Base-by-base conservation (phyloP, 1,284 basidiomycete species). In the Lignosus rhinocerotis region DNA sequence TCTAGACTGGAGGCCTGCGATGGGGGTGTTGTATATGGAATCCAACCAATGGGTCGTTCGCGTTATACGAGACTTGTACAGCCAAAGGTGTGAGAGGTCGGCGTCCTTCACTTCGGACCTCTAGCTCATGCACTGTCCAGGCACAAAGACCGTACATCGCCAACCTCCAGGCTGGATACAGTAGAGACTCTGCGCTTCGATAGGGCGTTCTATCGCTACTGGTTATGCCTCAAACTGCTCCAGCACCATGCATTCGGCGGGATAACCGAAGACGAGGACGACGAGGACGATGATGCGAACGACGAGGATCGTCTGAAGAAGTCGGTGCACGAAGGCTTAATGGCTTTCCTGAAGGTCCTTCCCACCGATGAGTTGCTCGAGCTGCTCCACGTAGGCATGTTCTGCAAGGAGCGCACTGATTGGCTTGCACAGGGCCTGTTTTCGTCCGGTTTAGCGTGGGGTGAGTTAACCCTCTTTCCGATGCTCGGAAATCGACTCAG, bases 31-130 rank as follows among this genome's bases (percentile, higher is more conserved):
- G 0, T 0, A 46, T 0, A 58, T 77, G 17, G 60, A 63, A 6
- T 10, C 45, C 1, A 65, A 70, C 50, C 70, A 69, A 6, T 17
- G 56, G 0, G 58, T 69, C 5, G 64, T 72, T 11, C 56, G 19
- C 8, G 53, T 53, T 6, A 45, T 77, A 2, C 75, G 76, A 53
- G 63, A 68, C 2, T 47, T 75, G 6, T 78, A 73, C 54, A 78
- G 77, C 53, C 63, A 69, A 59, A 74, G 73, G 77, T 76, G 59
- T n/a, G 36, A 39, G 6, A 12, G 36, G 14, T 12, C 36, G 14
- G n/a, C 36, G 5, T 39, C 11, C 25, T n/a, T 7, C 21, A 10
- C 0, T 30, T 17, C 21, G 10, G 16, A 7, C 10, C 4, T 41
- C 7, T 5, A 14, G 21, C 43, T 45, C 43, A 30, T 12, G 30